Evolutionary conservation across 202 grass and related monocot genomes (phyloP), one percentile per base, ranked within the genome.

Genomic region (Zizania palustris): DNA sequence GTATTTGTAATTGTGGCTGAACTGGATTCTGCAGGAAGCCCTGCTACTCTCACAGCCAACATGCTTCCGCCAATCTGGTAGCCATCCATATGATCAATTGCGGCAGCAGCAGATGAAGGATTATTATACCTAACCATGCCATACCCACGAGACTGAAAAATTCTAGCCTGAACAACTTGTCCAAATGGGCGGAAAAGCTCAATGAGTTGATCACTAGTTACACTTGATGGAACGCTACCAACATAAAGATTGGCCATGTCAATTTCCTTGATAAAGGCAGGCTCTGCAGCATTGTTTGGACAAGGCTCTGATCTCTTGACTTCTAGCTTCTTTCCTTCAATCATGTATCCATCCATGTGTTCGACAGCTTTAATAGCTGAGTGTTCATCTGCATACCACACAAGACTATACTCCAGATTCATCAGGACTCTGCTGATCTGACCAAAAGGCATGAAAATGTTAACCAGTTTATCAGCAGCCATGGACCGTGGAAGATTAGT

Each of bases 101-200:
- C 86, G 0, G 58, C 50, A 72, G 80, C 77, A 72, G 90, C 90
- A 71, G 37, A 84, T 0, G 40, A 77, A 63, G 90, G 44, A 61
- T 87, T 57, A 13, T 38, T 28, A 63, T 82, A 89, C 63, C 82
- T 86, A 68, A 92, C 53, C 55, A 92, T 74, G 20, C 63, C 90
- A 84, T 84, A 87, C 16, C 84, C 80, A 11, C 15, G 44, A 37
- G 11, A 45, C 34, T 85, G 71, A 69, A 79, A 89, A 46, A 76
- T 64, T 28, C 60, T 72, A 38, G 63, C 60, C 77, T 84, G 87
- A 74, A 89, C 64, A 51, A 92, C 81, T 56, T 80, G 44, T 63
- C 90, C 90, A 43, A 84, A 87, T 20, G 81, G 80, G 35, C 73
- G 40, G 56, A 92, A 92, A 77, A 92, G 80, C 38, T 92, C 84